Conservation (phyloP, 1,139 yeast species). For the Saccharomyces hybrid region DNA sequence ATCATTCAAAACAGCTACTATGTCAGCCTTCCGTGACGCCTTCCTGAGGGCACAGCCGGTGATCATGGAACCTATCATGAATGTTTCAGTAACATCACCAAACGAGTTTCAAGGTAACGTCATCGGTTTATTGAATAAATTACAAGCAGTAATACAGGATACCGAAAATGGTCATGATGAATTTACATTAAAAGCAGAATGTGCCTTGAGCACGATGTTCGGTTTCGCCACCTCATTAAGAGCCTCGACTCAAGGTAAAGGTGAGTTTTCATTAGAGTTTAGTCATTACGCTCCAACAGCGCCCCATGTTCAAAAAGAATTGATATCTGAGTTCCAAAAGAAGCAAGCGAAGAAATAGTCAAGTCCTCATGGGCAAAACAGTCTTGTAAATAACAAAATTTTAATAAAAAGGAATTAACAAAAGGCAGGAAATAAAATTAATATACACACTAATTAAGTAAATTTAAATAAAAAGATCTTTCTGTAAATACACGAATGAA, state of each 20-base stretch:
- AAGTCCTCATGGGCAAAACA: background rate
- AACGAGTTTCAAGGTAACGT: constrained; percentile 92
- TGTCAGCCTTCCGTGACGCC: constrained; percentile 87
- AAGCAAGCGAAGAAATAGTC: constrained; percentile 32
- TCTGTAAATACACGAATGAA: background rate
- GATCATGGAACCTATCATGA: constrained; percentile 93
- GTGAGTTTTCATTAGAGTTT: constrained; percentile 93
- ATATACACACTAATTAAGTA: background rate
- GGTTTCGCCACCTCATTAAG: constrained; percentile 93
- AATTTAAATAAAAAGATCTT: background rate
- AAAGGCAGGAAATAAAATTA: background rate
- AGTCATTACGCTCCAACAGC: constrained; percentile 86
- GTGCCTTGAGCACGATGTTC: constrained; percentile 90
- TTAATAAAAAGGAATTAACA: background rate
- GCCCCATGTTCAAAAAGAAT: constrained; percentile 82
- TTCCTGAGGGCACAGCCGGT: constrained; percentile 79
- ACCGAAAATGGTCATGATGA: constrained; percentile 94
- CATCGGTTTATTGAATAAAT: constrained; percentile 84
- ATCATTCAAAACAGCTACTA: constrained; percentile 89
- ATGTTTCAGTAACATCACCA: constrained; percentile 88
- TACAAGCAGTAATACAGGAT: constrained; percentile 87
- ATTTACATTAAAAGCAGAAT: constrained; percentile 86
- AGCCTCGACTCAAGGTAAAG: constrained; percentile 98
- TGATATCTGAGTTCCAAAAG: constrained; percentile 77
- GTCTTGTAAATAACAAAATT: constrained; percentile 7